Conservation (phyloP, 1,284 basidiomycete genomes). For the Heterobasidion occidentale region DNA sequence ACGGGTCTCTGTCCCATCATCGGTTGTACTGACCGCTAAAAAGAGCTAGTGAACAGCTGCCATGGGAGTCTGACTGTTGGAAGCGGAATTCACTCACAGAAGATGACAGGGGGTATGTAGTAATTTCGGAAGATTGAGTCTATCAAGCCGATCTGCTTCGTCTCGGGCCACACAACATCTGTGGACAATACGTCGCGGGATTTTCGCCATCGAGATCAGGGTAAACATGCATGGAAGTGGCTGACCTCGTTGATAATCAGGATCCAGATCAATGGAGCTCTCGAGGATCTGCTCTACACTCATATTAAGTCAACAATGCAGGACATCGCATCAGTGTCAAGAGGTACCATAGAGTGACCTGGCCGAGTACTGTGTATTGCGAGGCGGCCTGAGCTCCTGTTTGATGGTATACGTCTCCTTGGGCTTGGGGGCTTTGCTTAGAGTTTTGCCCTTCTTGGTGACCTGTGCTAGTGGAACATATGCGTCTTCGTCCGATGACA, state of each 20-base stretch:
- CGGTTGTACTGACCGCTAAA: constrained; percentile 25
- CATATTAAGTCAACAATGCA: neutral
- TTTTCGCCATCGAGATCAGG: neutral
- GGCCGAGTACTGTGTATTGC: constrained; percentile 35
- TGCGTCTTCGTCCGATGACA: constrained; percentile 29
- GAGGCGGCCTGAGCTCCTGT: constrained; percentile 30
- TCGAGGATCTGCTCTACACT: constrained; percentile 39
- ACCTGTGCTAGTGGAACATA: constrained; percentile 20
- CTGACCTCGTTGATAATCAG: constrained; percentile 46
- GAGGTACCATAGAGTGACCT: constrained; percentile 35
- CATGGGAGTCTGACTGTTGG: constrained; percentile 1
- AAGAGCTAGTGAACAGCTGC: constrained; percentile 11
- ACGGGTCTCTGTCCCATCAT: constrained; percentile 56
- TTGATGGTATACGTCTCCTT: constrained; percentile 11
- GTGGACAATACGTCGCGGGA: neutral
- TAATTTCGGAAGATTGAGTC: constrained; percentile 50
- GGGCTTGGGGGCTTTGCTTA: constrained; percentile 10
- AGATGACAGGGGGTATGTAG: constrained; percentile 48
- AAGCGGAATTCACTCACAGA: constrained; percentile 24
- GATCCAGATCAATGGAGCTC: constrained; percentile 37
- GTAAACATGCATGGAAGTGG: neutral
- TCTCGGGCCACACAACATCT: constrained; percentile 43
- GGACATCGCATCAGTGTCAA: neutral
- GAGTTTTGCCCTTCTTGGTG: constrained; percentile 8
- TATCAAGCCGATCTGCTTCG: constrained; percentile 39